phyloP scores from a whole-genome alignment of 73 alveolate species.

The Durusdinium trenchii region DNA sequence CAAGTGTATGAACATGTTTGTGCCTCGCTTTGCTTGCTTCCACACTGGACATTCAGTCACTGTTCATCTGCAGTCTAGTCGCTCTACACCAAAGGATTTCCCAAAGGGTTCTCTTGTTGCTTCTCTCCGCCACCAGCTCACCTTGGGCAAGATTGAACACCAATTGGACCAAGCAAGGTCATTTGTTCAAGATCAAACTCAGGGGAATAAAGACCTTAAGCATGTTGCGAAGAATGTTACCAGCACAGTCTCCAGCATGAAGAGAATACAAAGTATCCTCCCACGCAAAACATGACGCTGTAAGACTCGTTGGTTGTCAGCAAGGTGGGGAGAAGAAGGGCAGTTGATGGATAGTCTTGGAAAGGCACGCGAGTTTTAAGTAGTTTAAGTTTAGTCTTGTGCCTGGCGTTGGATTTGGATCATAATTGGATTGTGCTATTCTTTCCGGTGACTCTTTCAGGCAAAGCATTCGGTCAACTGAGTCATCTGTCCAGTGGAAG shows the following conservation, averaged over 20 bases:
- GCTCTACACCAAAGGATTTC: slow-evolving; percentile 56
- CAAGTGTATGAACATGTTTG: neutral
- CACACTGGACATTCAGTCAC: neutral
- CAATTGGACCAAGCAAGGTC: neutral
- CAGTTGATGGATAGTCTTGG: too few relatives aligned
- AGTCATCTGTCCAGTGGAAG: slow-evolving; percentile 74
- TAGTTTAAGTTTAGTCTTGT: too few relatives aligned
- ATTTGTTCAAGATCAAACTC: neutral
- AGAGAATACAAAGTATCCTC: slow-evolving; percentile 79
- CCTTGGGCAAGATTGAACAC: neutral
- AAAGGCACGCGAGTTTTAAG: too few relatives aligned
- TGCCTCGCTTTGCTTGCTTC: neutral
- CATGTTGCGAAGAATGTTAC: slow-evolving; percentile 47
- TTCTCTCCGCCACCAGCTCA: slow-evolving; percentile 52
- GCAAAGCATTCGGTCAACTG: neutral
- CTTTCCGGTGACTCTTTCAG: neutral
- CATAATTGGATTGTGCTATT: neutral
- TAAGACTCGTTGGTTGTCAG: too few relatives aligned
- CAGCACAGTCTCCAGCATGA: slow-evolving; percentile 81
- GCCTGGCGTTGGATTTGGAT: too few relatives aligned
- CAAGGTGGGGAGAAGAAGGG: too few relatives aligned
- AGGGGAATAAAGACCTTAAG: neutral
- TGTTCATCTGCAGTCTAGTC: neutral
- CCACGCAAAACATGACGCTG: too few relatives aligned
- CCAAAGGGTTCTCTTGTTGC: slow-evolving; percentile 56